Base-by-base conservation (phyloP, 2,329 filamentous ascomycete genomes). In the Pseudocercospora cruenta region DNA sequence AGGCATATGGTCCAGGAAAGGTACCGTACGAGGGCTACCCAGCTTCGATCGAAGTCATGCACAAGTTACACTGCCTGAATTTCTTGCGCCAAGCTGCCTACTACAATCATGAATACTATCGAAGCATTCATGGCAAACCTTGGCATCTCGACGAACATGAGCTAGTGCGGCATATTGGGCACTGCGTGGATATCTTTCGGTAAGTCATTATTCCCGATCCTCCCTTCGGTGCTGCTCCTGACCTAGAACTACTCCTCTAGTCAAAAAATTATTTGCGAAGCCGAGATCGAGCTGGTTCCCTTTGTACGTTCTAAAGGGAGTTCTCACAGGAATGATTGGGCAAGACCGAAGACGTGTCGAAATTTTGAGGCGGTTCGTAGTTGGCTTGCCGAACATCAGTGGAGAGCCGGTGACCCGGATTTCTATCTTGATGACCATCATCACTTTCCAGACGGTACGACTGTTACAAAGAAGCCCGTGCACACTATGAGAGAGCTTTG, bases 31-130 rank as follows among this genome's bases (percentile, higher is more conserved):
- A 19, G 10, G 45, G 45, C 16, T 62, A 62, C 24, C 19, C 43
- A 7, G 60, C 45, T 24, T 26, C 26, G 8, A 62, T 62, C 28
- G 60, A 62, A 53, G 60, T 62, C 47, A 53, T 62, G 19, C 60
- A 62, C 28, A 39, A 62, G 12, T 45, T 62, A 4, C 60, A 62
- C 45, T 62, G 60, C 45, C 49, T 62, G 10, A 55, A 53, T 12
- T 26, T 31, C 24, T 45, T 62, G 8, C 43, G 45, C 4, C 60
- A 62, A 54, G 33, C 45, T 16, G 5, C 49, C 43, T 19, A 26
- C 43, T 36, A n/a, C 31, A 43, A 45, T 14, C 33, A 60, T 22
- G 12, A 47, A 26, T 36, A 24, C n/a, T 55, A 22, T 28, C 19
- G 39, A 19, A 14, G 39, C 12, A 19, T 45, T 14, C 39, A 45